These are phyloP conservation scores for Teratosphaeria nubilosa DNA, from an alignment of 2,329 filamentous ascomycete genomes.

Conservation along the genomic window DNA sequence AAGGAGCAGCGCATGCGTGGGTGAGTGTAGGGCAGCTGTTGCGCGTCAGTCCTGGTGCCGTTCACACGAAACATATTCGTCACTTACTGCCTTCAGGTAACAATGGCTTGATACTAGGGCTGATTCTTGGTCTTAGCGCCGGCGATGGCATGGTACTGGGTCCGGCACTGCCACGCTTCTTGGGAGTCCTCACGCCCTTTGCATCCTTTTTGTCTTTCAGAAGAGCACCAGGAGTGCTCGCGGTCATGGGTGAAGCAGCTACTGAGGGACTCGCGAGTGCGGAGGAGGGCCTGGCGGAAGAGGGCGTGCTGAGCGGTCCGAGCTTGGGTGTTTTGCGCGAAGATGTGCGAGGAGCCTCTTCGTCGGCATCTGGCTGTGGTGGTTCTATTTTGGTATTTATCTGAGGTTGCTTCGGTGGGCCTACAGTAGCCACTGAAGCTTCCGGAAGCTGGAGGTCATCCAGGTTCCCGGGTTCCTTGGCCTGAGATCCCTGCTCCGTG, in stretches of 20 bases:
- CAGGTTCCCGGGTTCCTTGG: background rate
- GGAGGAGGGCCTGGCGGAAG: constrained; percentile 27
- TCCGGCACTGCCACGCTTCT: constrained; percentile 55
- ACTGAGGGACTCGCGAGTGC: constrained; percentile 42
- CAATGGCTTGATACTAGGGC: constrained; percentile 85
- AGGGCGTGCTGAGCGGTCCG: constrained; percentile 44
- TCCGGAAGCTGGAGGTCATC: background rate
- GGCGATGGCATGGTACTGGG: constrained; percentile 65
- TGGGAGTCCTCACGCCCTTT: constrained; percentile 37
- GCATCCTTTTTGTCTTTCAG: constrained; percentile 23
- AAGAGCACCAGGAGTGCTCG: constrained; percentile 27
- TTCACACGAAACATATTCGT: background rate
- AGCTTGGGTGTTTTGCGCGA: constrained; percentile 59
- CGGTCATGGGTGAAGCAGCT: constrained; percentile 37
- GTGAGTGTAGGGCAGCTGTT: constrained; percentile 40
- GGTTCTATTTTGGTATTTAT: constrained; percentile 39
- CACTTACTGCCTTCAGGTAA: constrained; percentile 58
- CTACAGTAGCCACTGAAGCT: constrained; percentile 1
- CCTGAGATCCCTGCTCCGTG: background rate
- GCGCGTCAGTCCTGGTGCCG: constrained; percentile 7
- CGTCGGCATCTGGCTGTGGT: constrained; percentile 32
- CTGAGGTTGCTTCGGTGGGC: constrained; percentile 31
- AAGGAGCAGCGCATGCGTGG: constrained; percentile 62
- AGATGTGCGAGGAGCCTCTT: constrained; percentile 50
- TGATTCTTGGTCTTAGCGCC: constrained; percentile 78